Percentiles rank a stretch among this genome's conserved stretches.
These are phyloP conservation scores for Teunomyces tritomae DNA, from an alignment of 805 yeast species.

Conservation along the genomic window DNA sequence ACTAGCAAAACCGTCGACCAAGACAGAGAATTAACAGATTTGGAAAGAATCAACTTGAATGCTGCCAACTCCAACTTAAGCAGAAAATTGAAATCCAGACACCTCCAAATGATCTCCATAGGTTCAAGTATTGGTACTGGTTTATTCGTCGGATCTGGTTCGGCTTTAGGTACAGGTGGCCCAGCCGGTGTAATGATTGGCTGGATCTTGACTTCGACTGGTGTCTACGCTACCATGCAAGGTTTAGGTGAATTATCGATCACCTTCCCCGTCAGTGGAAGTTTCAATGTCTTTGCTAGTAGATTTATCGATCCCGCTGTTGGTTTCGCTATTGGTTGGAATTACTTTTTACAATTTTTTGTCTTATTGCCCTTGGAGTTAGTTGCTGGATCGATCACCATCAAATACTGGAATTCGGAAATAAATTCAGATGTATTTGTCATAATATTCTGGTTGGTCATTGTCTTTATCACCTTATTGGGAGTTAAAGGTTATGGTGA, in stretches of 20 bases:
- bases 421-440: conserved; percentile 62
- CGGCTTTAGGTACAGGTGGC: conserved; percentile 34
- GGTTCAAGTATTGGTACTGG: conserved; percentile 77
- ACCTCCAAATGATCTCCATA: conserved; percentile 63
- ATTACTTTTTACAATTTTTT: conserved; percentile 56
- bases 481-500: conserved; percentile 59
- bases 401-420: conserved; percentile 52
- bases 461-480: conserved; percentile 47
- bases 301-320: conserved; percentile 55
- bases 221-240: conserved; percentile 25
- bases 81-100: conserved; percentile 45
- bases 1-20: conserved; percentile 18
- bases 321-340: conserved; percentile 56
- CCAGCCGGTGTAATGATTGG: conserved; percentile 31
- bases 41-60: conserved; percentile 28
- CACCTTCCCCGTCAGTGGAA: conserved; percentile 53
- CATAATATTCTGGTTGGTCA: conserved; percentile 48
- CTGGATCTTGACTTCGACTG: conserved; percentile 23
- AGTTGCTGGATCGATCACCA: conserved; percentile 59
- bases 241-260: conserved; percentile 54
- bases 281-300: conserved; percentile 49
- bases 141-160: conserved; percentile 47
- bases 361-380: conserved; percentile 58
- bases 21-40: conserved; percentile 19
- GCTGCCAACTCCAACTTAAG: conserved; percentile 18